Percentiles rank a stretch among this genome's conserved stretches.
Conservation (phyloP, 1,139 yeast species). For the Hyphopichia khmerensis region DNA sequence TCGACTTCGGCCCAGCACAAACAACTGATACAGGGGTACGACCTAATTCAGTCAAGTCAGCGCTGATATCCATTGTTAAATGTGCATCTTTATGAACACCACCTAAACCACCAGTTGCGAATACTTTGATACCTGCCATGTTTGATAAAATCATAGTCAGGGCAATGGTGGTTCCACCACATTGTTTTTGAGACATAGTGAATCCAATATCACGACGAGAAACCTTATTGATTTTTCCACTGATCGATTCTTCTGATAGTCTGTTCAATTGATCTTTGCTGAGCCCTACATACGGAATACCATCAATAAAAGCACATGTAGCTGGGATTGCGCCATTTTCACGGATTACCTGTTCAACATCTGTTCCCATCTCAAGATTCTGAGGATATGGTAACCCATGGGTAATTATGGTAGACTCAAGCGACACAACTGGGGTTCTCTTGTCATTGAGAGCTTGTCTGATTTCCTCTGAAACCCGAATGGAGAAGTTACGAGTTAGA, state of each 20-base stretch:
- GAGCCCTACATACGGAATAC: constrained; percentile 71
- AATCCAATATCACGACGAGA: constrained; percentile 81
- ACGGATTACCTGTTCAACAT: constrained; percentile 64
- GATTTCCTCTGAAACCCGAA: constrained; percentile 53
- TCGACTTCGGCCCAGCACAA: constrained; percentile 89
- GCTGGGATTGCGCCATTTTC: constrained; percentile 77
- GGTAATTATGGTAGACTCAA: constrained; percentile 85
- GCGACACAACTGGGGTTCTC: constrained; percentile 63
- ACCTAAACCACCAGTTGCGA: constrained; percentile 93
- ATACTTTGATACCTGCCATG: constrained; percentile 74
- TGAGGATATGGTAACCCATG: constrained; percentile 88
- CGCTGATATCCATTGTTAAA: constrained; percentile 74
- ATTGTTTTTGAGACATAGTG: constrained; percentile 58
- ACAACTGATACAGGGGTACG: constrained; percentile 84
- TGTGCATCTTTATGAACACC: constrained; percentile 88
- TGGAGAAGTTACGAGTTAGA: not conserved
- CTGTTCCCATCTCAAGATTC: constrained; percentile 68
- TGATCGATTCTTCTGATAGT: constrained; percentile 43
- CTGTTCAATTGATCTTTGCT: constrained; percentile 41
- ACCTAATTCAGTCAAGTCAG: constrained; percentile 83
- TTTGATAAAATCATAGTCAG: constrained; percentile 83
- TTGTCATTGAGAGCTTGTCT: constrained; percentile 55
- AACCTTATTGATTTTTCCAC: constrained; percentile 51
- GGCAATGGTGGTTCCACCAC: constrained; percentile 91
- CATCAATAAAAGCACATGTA: constrained; percentile 75